A percentile compares a stretch with the other conserved stretches of the same genome.
Evolutionary conservation across 2,329 filamentous ascomycete species (phyloP).

Genomic region (Beauveria rudraprayagi): DNA sequence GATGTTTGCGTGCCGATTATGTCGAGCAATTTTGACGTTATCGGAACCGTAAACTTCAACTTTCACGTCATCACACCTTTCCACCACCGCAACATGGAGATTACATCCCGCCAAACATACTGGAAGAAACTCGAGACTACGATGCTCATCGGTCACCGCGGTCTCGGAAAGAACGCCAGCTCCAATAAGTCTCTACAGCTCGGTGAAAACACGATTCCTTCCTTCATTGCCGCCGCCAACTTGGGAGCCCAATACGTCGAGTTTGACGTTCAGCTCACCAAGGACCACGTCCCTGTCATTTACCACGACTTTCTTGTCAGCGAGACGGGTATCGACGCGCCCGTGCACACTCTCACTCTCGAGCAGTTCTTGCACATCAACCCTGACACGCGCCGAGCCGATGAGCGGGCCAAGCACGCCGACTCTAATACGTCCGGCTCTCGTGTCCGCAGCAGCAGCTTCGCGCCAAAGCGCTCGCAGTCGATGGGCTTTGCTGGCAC

Average conservation of each 20-base stretch:
- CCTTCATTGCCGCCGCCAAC: slow-evolving; percentile 93
- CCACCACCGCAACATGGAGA: slow-evolving; percentile 84
- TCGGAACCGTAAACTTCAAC: slow-evolving; percentile 94
- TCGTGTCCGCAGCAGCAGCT: slow-evolving; percentile 29
- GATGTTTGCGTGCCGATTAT: slow-evolving; percentile 90
- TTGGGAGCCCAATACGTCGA: slow-evolving; percentile 71
- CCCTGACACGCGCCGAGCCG: slow-evolving; percentile 38
- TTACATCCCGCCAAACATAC: slow-evolving; percentile 86
- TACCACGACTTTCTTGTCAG: slow-evolving; percentile 98
- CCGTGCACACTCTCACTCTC: slow-evolving; percentile 87
- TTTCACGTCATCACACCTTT: slow-evolving; percentile 94
- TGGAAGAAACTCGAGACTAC: slow-evolving; percentile 90
- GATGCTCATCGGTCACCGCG: slow-evolving; percentile 67
- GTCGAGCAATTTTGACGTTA: slow-evolving; percentile 76
- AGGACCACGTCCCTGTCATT: slow-evolving; percentile 95
- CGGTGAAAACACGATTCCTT: slow-evolving; percentile 91
- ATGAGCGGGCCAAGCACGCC: slow-evolving; percentile 16
- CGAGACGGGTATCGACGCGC: slow-evolving; percentile 94
- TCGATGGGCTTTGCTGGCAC: slow-evolving; percentile 45
- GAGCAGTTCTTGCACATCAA: slow-evolving; percentile 94
- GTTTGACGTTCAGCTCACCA: slow-evolving; percentile 94
- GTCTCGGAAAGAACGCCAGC: slow-evolving; percentile 82
- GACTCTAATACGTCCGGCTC: slow-evolving; percentile 1
- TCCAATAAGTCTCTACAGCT: slow-evolving; percentile 82
- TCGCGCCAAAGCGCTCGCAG: slow-evolving; percentile 41